Evolutionary conservation across 768 basidiomycete species (phyloP), one percentile per base, ranked within the genome.

Genomic region (Pleurotus platypus): DNA sequence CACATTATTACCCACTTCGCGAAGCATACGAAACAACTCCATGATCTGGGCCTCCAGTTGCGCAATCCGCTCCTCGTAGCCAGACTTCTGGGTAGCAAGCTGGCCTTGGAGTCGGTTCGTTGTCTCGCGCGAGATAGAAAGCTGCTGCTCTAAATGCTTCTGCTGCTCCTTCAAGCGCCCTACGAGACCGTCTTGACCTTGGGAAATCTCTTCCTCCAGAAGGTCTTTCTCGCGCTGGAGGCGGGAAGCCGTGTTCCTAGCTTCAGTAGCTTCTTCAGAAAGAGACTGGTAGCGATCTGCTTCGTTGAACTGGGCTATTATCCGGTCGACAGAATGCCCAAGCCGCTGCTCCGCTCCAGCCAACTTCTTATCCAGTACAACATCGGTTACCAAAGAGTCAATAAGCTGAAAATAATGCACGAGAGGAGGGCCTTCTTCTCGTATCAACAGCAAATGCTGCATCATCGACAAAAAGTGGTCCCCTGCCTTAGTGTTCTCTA

Each of bases 1-100:
- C 38, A 92, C 81, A 12, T 89, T 87, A 56, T 81, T 84, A 13
- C 89, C 86, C 37, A 89, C 81, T 64, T 96, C 91, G 67, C 86
- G 90, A 55, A 98, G 77, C 93, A 97, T 96, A 62, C 89, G 81
- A 75, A 95, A 98, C 15, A 98, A 72, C 67, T 97, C 94, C 79
- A 90, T 84, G 59, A 96, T 95, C 75, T 97, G 92, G 11, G 87
- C 81, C 66, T 97, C 94, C 12, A 96, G 84, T 68, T 96, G 91
- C 3, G 83, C 78, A 57, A 98, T 92, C 62, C 85, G 85, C 57
- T 93, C 90, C 66, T 95, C 90, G 66, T 94, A 94, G 12, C 82
- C 84, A 13, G 74, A 68, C 68, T 87, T 90, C 72, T 94, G 90
- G 40, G 81, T 79, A 62, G 84, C 86, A 55, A 97, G 72, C 64